These are phyloP conservation scores for bread wheat (Triticum aestivum) DNA, from an alignment of 176 grass and related monocot species.

Conservation along the genomic window DNA sequence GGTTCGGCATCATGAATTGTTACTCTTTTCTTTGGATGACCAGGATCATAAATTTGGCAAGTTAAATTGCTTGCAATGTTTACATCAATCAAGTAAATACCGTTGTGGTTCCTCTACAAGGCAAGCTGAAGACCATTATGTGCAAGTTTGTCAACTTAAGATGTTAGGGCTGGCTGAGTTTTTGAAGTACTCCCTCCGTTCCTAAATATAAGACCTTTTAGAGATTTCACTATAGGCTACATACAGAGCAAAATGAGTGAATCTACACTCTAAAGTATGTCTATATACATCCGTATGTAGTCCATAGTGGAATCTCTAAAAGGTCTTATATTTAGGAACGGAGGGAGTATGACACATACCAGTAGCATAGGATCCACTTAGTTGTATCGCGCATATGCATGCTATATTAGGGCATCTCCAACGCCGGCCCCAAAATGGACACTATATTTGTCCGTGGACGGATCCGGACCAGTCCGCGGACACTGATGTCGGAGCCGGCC, in stretches of 20 bases:
- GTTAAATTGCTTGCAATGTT: not conserved
- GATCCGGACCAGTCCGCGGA: too few species aligned
- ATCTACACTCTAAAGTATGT: too few species aligned
- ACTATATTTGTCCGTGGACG: too few species aligned
- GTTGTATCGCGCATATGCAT: not conserved
- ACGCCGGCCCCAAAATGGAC: too few species aligned
- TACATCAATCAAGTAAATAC: constrained; percentile 3
- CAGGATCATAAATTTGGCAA: constrained; percentile 14
- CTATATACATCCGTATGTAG: too few species aligned
- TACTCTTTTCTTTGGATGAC: constrained; percentile 13
- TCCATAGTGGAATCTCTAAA: too few species aligned
- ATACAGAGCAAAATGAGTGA: too few species aligned
- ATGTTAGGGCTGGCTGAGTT: constrained; percentile 1
- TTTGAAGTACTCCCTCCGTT: not conserved
- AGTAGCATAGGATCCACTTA: not conserved
- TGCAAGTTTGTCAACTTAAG: constrained; percentile 26
- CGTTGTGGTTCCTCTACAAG: not conserved
- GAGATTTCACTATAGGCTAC: too few species aligned
- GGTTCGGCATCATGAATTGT: not conserved
- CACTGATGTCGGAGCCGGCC: too few species aligned
- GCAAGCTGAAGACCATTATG: not conserved
- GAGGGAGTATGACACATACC: not conserved
- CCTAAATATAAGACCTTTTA: too few species aligned
- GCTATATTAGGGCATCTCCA: not conserved
- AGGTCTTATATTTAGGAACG: too few species aligned